Base-by-base conservation (phyloP, 2,329 filamentous ascomycete genomes). In the Beauveria australis region DNA sequence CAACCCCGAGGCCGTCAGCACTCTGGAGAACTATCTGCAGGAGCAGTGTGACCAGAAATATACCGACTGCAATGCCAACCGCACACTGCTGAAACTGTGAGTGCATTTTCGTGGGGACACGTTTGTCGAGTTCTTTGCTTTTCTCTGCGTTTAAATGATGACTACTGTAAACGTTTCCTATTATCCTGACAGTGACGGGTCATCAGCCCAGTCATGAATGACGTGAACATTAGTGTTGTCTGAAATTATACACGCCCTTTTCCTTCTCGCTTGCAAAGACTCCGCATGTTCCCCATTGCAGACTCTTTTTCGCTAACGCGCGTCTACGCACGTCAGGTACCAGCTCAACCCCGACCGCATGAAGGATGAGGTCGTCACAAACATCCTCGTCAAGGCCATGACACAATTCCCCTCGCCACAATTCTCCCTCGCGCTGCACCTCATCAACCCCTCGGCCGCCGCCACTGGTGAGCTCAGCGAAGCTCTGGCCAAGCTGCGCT, bases 331-430 rank as follows among this genome's bases (percentile, higher is more conserved):
- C 28, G 14, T 63, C 69, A 99, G 94, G 66, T 99, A 99, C 84
- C 95, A 99, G 81, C 96, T 99, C 80, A 99, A 99, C 85, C 94
- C 94, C 57, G 92, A 97, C 81, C 91, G 96, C 69, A 87, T 92
- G 73, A 93, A 94, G 81, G 90, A 96, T 73, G 94, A 99, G 78
- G 91, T 93, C 72, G 92, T 94, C 76, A 97, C 94, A 82, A 97
- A 97, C 84, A 89, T 97, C 79, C 91, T 99, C 75, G 92, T 96
- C 81, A 99, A 97, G 83, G 85, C 92, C 67, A 87, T 99, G 74
- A 96, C 93, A 68, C 90, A 96, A 79, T 99, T 99, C 82, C 94
- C 94, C 66, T 92, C 90, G 22, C 87, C 94, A 49, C 92, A 97
- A 76, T 99, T 97, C 86, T 88, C 87, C 69, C 91, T 97, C 70